phyloP scores from a whole-genome alignment of 768 basidiomycete genomes.

The Phylloporus sp. region DNA sequence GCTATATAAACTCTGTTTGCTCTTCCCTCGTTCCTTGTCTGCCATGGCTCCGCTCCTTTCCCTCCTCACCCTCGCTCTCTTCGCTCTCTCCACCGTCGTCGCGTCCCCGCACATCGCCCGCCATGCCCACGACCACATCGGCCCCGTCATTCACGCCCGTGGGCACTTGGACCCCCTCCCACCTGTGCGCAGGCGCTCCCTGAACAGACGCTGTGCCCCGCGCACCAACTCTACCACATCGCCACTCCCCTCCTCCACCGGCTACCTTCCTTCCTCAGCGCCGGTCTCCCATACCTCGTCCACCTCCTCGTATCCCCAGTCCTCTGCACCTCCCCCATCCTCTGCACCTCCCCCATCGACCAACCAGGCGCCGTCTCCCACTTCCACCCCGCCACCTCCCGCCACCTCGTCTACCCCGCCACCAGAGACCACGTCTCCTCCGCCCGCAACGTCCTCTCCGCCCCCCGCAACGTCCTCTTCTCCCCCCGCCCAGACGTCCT shows the following conservation, averaged over 20 bases:
- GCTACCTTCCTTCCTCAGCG: background rate
- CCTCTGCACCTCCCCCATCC: background rate
- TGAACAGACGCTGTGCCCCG: constrained; percentile 26
- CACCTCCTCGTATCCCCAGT: background rate
- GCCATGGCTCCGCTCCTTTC: constrained; percentile 37
- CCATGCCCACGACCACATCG: constrained; percentile 16
- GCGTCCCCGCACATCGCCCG: constrained; percentile 38
- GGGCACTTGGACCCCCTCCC: background rate
- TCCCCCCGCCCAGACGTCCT: constrained; percentile 16
- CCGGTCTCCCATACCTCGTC: background rate
- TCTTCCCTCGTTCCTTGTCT: constrained; percentile 4
- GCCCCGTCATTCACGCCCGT: background rate
- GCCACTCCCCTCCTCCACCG: background rate
- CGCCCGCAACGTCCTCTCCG: background rate
- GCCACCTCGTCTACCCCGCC: constrained; percentile 1
- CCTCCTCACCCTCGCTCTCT: constrained; percentile 39
- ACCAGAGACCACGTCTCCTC: no score
- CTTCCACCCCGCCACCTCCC: background rate
- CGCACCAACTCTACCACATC: constrained; percentile 16
- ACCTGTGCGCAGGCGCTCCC: constrained; percentile 22
- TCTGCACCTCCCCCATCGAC: background rate
- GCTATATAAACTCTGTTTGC: background rate
- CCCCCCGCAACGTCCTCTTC: background rate
- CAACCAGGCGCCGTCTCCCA: background rate
- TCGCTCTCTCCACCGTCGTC: constrained; percentile 38